Evolutionary conservation across 345 rosid species (phyloP).

Genomic region (Eucalyptus sideroxylon): DNA sequence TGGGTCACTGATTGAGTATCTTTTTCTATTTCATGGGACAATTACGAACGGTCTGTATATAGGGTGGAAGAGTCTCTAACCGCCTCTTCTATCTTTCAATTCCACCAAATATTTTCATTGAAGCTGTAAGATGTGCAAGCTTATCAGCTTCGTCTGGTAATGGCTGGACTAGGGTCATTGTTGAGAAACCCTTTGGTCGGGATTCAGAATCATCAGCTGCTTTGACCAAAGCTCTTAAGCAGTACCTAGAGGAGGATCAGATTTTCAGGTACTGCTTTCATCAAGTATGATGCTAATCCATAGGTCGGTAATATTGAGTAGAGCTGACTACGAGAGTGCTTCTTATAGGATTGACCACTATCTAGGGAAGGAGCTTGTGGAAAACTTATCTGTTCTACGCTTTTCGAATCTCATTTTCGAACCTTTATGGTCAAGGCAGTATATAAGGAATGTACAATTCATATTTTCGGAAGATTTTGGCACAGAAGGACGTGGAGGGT

Average conservation of each 20-base stretch:
- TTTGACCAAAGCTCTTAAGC: slow-evolving; percentile 74
- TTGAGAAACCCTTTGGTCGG: slow-evolving; percentile 98
- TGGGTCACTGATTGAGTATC: not conserved
- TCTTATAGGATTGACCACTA: slow-evolving; percentile 90
- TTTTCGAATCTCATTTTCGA: slow-evolving; percentile 98
- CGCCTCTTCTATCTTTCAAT: slow-evolving; percentile 92
- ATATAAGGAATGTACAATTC: slow-evolving; percentile 82
- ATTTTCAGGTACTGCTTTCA: slow-evolving; percentile 58
- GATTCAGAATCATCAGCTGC: slow-evolving; percentile 97
- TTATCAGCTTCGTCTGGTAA: slow-evolving; percentile 71
- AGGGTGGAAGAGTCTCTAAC: slow-evolving; percentile 76
- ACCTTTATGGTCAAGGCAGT: slow-evolving; percentile 95
- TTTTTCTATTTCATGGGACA: not conserved
- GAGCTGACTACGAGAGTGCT: not conserved
- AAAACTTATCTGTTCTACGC: slow-evolving; percentile 91
- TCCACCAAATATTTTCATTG: slow-evolving; percentile 89
- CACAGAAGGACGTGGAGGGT: slow-evolving; percentile 99
- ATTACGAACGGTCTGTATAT: not conserved
- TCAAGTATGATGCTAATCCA: not conserved
- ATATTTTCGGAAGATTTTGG: slow-evolving; percentile 98
- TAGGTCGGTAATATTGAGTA: not conserved
- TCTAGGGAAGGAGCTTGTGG: slow-evolving; percentile 96
- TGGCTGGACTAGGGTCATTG: slow-evolving; percentile 99
- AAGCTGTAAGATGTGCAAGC: slow-evolving; percentile 95
- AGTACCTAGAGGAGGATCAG: slow-evolving; percentile 81